Base-by-base conservation (phyloP, 108 stramenopile genomes). In the Conticribra guillardii region DNA sequence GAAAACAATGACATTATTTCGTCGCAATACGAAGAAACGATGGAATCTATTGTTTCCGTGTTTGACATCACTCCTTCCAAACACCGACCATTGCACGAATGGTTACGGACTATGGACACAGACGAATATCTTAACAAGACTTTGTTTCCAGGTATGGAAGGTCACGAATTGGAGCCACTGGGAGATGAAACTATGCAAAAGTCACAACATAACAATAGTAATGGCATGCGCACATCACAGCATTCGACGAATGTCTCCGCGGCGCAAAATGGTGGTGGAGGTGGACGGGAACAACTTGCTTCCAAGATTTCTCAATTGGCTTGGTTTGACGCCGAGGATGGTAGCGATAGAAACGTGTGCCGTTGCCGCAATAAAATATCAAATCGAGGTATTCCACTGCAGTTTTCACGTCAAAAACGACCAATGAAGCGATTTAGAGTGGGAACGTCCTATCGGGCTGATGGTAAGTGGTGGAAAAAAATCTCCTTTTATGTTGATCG, bases 11-110 rank as follows among this genome's bases (percentile, higher is more conserved):
- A 21, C 27, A 23, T 26, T 2, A 24, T 53, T 1, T 3, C 2
- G 24, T 23, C 18, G 18, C 22, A 53, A 21, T 24, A 18, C 14
- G 24, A 53, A 4, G 1, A 57, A 11, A 17, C 17, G 22, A 16
- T 16, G 2, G 48, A 37, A 34, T 57, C 63, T 26, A 46, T 64
- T 51, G 21, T 73, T 23, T 73, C 72, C 2, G 46, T 73, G 16
- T 73, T 73, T 45, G 72, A 73, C 47, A 64, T 73, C 15, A 73
- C 72, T 49, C 63, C 62, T 26, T 56, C 63, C 1, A 29, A 47
- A 28, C 70, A 71, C 37, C 62, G 49, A 56, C 49, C 72, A 26
- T 55, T 73, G 14, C 62, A 64, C 17, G 72, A 73, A 47, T 26
- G 62, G 30, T 28, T 73, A 28, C 48, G 72, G 56, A 73, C 72